A percentile compares a stretch with the other conserved stretches of the same genome.
Evolutionary conservation across 352 stramenopile species (phyloP).

Genomic region (Phytophthora colocasiae): DNA sequence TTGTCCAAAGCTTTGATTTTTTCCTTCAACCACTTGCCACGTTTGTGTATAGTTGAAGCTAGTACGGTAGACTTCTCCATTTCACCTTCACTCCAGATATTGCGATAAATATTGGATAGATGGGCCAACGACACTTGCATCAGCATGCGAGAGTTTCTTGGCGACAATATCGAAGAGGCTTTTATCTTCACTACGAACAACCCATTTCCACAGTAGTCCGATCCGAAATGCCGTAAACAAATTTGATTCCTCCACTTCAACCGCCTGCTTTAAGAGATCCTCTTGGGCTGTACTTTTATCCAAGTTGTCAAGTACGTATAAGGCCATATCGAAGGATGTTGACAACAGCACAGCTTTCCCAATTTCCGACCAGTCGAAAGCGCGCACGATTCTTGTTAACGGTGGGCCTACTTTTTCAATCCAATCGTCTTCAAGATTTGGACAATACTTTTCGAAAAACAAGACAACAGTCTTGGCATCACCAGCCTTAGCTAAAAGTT

Average conservation of each 20-base stretch:
- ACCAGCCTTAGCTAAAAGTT: background rate
- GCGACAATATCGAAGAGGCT: background rate
- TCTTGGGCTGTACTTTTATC: background rate
- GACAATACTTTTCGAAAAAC: background rate
- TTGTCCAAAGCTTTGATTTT: slow-evolving; percentile 1
- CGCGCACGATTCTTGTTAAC: background rate
- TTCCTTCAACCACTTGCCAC: slow-evolving; percentile 16
- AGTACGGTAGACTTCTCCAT: background rate
- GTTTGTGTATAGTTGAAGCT: background rate
- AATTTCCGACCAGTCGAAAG: background rate
- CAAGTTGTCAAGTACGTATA: background rate
- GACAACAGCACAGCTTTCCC: background rate
- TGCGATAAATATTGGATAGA: background rate
- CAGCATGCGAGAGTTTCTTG: background rate
- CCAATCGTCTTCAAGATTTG: background rate
- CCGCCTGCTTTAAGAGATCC: background rate
- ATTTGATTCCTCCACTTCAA: background rate
- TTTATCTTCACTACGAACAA: background rate
- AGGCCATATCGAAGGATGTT: background rate
- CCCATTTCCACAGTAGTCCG: background rate
- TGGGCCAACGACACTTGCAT: background rate
- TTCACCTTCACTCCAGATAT: background rate
- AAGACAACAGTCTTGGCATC: background rate
- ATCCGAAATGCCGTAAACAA: background rate
- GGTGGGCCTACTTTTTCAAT: too few relatives aligned